Base-by-base conservation (phyloP, 345 rosid species). In the Rubroshorea leprosula region DNA sequence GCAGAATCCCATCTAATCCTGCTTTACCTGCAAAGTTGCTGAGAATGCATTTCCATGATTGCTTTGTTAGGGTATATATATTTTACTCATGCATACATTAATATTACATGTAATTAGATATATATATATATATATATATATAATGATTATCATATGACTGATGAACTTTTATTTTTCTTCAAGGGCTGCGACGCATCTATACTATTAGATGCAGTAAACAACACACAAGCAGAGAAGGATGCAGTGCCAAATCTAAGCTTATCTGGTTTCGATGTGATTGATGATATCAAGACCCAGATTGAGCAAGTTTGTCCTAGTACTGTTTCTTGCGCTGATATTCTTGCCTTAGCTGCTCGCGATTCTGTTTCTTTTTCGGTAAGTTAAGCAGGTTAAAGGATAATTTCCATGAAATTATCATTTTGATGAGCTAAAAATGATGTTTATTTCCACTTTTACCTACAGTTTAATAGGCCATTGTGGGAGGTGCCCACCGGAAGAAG, bases 161-260 rank as follows among this genome's bases (percentile, higher is more conserved):
- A 47, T 11, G 10, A 47, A 4, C 7, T 15, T 27, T 27, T 27
- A 27, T 1, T 23, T 13, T 14, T 52, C 5, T 22, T 41, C 2
- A 6, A 85, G 93, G 86, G 93, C 6, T 85, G 93, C 5, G 86
- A 83, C 16, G 89, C 71, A 14, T 85, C 93, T 0, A 21, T 83
- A 27, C 60, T 78, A 43, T 47, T 83, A 61, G 78, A 85, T 58
- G 25, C 83, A 3, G 74, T 23, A 3, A 67, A 58, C 7, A 60
- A 55, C 19, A 54, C 45, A 0, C 39, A 39, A 13, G 58, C 72
- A 14, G 86, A 83, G 77, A 85, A 83, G 54, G 75, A 80, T 15
- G 77, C 89, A 1, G 56, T 62, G 41, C 85, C 82, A 6, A 85
- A 80, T 45, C 72, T 44, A 5, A 56, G 80, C 1, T 25, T 81